Evolutionary conservation across 495 filamentous ascomycete genomes (phyloP).

Genomic region (Aspergillus ellipticus): DNA sequence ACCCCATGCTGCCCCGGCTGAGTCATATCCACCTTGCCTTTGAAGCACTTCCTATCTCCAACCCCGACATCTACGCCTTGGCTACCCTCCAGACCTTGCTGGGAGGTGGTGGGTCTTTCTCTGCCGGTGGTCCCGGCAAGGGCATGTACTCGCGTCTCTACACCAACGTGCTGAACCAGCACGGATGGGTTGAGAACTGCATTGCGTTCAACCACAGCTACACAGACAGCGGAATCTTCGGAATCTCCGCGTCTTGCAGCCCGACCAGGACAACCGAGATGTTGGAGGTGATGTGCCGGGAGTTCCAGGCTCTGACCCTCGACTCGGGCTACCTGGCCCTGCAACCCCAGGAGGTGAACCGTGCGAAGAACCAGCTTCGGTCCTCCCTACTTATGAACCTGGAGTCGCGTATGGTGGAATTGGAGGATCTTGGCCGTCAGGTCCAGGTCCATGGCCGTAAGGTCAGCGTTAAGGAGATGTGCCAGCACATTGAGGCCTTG

Average conservation of each 20-base stretch:
- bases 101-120: conserved; percentile 94
- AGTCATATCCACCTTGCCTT: conserved; percentile 94
- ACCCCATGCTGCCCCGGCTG: conserved; percentile 74
- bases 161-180: conserved; percentile 95
- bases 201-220: conserved; percentile 96
- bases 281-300: conserved; percentile 89
- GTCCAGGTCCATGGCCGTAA: conserved; percentile 93
- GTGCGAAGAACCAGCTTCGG: conserved; percentile 97
- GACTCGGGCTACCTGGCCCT: conserved; percentile 66
- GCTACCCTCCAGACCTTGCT: conserved; percentile 96
- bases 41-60: conserved; percentile 87
- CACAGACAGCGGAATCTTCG: conserved; percentile 91
- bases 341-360: conserved; percentile 74
- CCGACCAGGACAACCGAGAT: conserved; percentile 72
- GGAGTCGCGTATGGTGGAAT: conserved; percentile 92
- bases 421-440: conserved; percentile 96
- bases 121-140: conserved; percentile 95
- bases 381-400: conserved; percentile 95
- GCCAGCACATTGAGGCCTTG: conserved; percentile 73
- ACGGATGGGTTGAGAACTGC: conserved; percentile 94
- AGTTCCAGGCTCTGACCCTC: conserved; percentile 73
- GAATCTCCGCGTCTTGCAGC: conserved; percentile 81
- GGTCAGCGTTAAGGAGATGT: conserved; percentile 91
- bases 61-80: conserved; percentile 90
- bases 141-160: conserved; percentile 98